Percentiles rank a stretch among this genome's conserved stretches.
These are phyloP conservation scores for Trichosporon faecale DNA, from an alignment of 1,284 basidiomycete species.

Conservation along the genomic window DNA sequence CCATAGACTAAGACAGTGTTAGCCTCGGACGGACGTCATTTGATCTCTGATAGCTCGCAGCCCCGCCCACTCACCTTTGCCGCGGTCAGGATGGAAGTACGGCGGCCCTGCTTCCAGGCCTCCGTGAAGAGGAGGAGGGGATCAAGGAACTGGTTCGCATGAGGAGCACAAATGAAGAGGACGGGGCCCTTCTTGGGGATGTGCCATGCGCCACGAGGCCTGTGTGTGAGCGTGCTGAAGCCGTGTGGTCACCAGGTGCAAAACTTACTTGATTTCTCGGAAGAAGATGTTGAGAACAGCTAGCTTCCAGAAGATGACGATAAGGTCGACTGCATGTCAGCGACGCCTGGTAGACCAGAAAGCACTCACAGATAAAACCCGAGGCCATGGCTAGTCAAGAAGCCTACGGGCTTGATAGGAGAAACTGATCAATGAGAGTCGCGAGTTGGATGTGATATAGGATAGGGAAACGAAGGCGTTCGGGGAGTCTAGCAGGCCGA, in stretches of 20 bases:
- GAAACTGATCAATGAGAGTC: not conserved
- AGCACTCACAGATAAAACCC: not conserved
- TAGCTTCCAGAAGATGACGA: slow-evolving; percentile 60
- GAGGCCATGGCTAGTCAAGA: slow-evolving; percentile 1
- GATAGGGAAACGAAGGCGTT: not conserved
- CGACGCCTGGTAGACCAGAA: too few species aligned
- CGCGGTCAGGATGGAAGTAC: slow-evolving; percentile 88
- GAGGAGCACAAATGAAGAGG: slow-evolving; percentile 95
- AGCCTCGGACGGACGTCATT: not conserved
- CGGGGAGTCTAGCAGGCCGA: slow-evolving; percentile 1
- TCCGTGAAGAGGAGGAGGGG: slow-evolving; percentile 85
- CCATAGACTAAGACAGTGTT: slow-evolving; percentile 41
- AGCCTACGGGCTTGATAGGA: not conserved
- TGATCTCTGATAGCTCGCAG: not conserved
- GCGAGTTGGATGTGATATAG: not conserved
- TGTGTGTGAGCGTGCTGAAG: slow-evolving; percentile 17
- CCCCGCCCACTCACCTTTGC: slow-evolving; percentile 63
- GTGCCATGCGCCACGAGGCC: slow-evolving; percentile 87
- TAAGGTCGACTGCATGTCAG: slow-evolving; percentile 39
- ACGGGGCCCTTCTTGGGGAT: slow-evolving; percentile 89
- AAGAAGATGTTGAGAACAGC: slow-evolving; percentile 91
- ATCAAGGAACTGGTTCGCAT: slow-evolving; percentile 97
- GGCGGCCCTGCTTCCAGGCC: slow-evolving; percentile 77
- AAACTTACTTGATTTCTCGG: slow-evolving; percentile 72
- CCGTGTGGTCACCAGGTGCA: not conserved